Base-by-base conservation (phyloP, 2,329 filamentous ascomycete genomes). In the Hypomyces perniciosus region DNA sequence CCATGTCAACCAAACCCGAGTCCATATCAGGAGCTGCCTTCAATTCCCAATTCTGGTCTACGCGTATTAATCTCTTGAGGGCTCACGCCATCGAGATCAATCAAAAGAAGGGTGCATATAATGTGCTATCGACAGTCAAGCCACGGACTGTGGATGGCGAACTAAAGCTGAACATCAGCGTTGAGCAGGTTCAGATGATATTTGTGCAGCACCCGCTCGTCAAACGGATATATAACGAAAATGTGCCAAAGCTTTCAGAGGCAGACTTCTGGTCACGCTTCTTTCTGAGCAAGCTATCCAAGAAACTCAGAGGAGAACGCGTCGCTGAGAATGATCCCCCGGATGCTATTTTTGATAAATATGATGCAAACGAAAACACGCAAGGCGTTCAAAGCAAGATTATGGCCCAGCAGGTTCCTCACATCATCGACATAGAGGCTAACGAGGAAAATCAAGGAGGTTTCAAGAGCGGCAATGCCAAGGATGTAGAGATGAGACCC, bases 361-460 rank as follows among this genome's bases (percentile, higher is more conserved):
- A 96, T 65, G 79, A 96, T 27, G 83, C 86, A 52, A 78, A 79
- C 35, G 86, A 89, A 55, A 86, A 90, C 58, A 76, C 77, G 31
- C 66, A 73, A 20, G 69, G 70, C 34, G 72, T 78, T 42, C 70
- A 76, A 8, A 78, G 73, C 61, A 77, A 75, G 57, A 74, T 81
- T 44, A 72, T 80, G 57, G 73, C 84, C 4, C 73, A 84, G 33
- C 80, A 85, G 50, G 83, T 99, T 20, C 91, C 93, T 1, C 84
- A 91, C 60, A 91, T 95, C 57, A 91, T 99, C 59, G 88, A 99
- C 65, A 70, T 99, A 28, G 89, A 92, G 64, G 93, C 86, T 30
- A 99, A 99, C 63, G 93, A 97, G 69, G 88, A 93, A 66, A 92
- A 99, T 62, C 85, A 95, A 67, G 95, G 90, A 59, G 88, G 91